Percentiles rank a stretch among this genome's conserved stretches.
Conservation (phyloP, 768 basidiomycete genomes). For the Ramaria sp. region DNA sequence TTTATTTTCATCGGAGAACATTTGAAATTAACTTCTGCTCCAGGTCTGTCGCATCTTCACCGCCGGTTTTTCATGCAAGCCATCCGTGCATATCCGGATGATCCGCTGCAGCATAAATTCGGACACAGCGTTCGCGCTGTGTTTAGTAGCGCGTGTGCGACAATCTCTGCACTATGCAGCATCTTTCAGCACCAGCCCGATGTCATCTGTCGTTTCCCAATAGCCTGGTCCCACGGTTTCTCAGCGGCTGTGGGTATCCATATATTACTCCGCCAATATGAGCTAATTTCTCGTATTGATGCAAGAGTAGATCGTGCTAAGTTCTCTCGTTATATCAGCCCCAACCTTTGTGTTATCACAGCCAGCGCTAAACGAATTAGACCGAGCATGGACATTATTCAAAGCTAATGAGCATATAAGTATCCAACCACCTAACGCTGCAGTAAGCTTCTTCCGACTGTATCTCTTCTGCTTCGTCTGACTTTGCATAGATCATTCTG, state of each 20-base stretch:
- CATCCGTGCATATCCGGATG: conserved; percentile 61
- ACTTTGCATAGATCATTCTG: not conserved
- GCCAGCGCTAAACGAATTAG: conserved; percentile 63
- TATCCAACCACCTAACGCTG: conserved; percentile 6
- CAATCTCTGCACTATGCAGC: conserved; percentile 60
- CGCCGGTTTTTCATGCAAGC: conserved; percentile 67
- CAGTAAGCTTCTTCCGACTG: not conserved
- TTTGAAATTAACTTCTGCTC: not conserved
- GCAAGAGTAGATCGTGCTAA: conserved; percentile 62
- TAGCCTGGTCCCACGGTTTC: conserved; percentile 36
- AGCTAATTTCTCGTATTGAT: conserved; percentile 38
- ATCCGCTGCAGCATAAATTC: conserved; percentile 61
- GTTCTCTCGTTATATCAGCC: conserved; percentile 52
- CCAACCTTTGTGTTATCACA: conserved; percentile 45
- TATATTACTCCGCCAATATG: not conserved
- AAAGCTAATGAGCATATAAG: conserved; percentile 1
- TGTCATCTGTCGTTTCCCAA: conserved; percentile 53
- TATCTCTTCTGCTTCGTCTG: not conserved
- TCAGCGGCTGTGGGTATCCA: conserved; percentile 46
- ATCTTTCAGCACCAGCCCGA: conserved; percentile 52
- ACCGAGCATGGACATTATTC: conserved; percentile 56
- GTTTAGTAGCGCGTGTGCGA: conserved; percentile 60
- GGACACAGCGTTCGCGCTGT: conserved; percentile 66
- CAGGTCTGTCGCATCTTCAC: conserved; percentile 61
- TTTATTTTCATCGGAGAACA: not conserved